These are phyloP conservation scores for Dictyostelium discoideum DNA, from an alignment of 78 protist species.

Conservation along the genomic window dicty_2.7 NC_007090.3:4672501-4673000, in stretches of 20 bases:
- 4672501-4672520: background rate
- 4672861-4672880: conserved; percentile 7
- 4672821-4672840: background rate
- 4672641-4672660: background rate
- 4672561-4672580: too few species aligned
- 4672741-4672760: background rate
- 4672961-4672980: background rate
- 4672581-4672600: too few species aligned
- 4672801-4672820: background rate
- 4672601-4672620: background rate
- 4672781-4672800: background rate
- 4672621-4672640: background rate
- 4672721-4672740: background rate
- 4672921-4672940: background rate
- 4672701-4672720: background rate
- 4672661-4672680: background rate
- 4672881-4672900: conserved; percentile 8
- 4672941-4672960: background rate
- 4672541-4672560: background rate
- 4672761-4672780: background rate
- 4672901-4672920: conserved; percentile 3
- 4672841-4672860: background rate
- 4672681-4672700: background rate
- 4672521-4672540: background rate
- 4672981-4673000: too few species aligned